Evolutionary conservation across 768 basidiomycete species (phyloP), one percentile per base, ranked within the genome.

Genomic region (Suillus cothurnatus): DNA sequence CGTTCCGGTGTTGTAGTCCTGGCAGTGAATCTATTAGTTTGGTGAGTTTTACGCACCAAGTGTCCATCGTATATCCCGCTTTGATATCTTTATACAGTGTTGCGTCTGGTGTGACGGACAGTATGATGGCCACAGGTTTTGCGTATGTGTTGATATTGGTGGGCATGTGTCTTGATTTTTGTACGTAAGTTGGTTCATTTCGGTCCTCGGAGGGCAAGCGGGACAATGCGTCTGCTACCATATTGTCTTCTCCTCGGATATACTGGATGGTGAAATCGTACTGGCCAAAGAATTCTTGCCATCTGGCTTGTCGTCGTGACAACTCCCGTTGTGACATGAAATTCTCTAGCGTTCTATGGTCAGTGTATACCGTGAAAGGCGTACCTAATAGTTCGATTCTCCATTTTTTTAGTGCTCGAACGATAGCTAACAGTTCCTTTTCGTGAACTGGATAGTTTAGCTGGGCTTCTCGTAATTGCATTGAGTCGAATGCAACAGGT

Each of bases 1-100:
- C 11, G 38, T 59, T 62, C 75, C 6, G 3, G 1, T 26, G 0
- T 68, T 57, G 75, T 75, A 0, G 74, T 72, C 9, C 75, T 43
- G 64, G 55, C 0, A 64, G 28, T 6, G 23, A 36, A 1, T 1
- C 7, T 0, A 8, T 15, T 0, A 62, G 8, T 7, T 38, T 5
- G 1, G 12, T 0, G 0, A 55, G n/a, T 50, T 50, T 62, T 3
- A 12, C 6, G 63, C 63, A 64, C 64, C 66, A 53, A 0, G 50
- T 21, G 49, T 72, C 73, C 11, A 53, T 31, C 0, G 15, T 6
- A 23, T 71, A 71, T 0, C 71, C 68, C 0, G 0, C 34, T 1
- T 50, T 38, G 17, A 71, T 71, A 0, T 63, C 28, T 0, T n/a
- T 4, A 1, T 31, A 0, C 7, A 62, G 15, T 7, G 26, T 15